These are phyloP conservation scores for Diaporthe ilicicola DNA, from an alignment of 2,329 filamentous ascomycete genomes.

Conservation along the genomic window DNA sequence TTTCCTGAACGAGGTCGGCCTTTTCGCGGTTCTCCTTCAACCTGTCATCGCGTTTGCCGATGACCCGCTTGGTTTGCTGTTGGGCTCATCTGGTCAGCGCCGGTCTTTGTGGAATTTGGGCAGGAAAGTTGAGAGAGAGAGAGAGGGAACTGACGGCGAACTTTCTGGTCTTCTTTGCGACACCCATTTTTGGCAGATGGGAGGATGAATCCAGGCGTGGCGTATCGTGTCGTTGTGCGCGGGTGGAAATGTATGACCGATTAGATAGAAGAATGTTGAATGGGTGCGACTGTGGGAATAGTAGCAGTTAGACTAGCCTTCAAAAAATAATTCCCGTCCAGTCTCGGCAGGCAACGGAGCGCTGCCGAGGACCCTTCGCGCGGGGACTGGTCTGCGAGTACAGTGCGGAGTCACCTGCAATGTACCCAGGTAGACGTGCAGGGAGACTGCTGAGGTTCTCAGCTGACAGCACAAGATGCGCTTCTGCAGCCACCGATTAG, in stretches of 20 bases:
- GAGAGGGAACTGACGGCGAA: constrained; percentile 63
- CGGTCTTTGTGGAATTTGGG: neutral
- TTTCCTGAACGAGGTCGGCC: constrained; percentile 66
- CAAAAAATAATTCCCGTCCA: neutral
- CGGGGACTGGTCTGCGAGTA: neutral
- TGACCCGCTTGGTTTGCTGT: constrained; percentile 77
- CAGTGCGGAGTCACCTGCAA: no score
- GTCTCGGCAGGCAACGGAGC: constrained; percentile 21
- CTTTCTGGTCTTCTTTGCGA: constrained; percentile 90
- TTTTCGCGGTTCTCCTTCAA: constrained; percentile 83
- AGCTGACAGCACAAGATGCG: neutral
- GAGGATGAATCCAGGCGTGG: no score
- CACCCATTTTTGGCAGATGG: constrained; percentile 80
- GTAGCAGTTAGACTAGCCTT: neutral
- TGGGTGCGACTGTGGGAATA: no score
- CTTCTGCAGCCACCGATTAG: constrained; percentile 24
- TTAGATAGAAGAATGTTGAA: neutral
- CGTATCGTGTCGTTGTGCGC: no score
- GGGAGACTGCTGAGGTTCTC: no score
- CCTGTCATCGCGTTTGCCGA: constrained; percentile 81
- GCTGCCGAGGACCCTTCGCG: neutral
- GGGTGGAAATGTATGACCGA: neutral
- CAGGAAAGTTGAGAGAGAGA: neutral
- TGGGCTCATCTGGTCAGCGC: constrained; percentile 9
- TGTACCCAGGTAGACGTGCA: no score